Evolutionary conservation across 2,329 filamentous ascomycete species (phyloP), one percentile per base, ranked within the genome.

Genomic region (Escovopsis sp.): DNA sequence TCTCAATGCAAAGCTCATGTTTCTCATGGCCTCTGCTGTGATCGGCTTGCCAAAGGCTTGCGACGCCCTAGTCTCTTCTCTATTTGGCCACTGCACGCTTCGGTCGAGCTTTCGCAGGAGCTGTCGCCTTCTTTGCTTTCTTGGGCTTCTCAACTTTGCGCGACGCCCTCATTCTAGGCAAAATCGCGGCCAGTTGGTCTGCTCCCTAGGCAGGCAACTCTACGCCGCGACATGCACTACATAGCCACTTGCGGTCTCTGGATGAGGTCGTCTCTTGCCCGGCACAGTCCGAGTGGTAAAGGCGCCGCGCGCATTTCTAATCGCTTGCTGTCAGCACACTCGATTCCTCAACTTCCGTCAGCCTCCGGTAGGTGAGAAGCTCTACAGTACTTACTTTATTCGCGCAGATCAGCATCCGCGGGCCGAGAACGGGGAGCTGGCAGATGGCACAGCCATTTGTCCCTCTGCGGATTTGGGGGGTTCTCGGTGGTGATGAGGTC

Each of bases 251-350:
- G 11, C 50, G 38, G 36, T 50, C 54, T 9, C 66, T 54, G 2
- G 67, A 53, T 39, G 61, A 58, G 15, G 57, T 53, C 6, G 64
- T 58, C 4, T 57, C 51, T 3, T 55, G 47, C 28, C 54, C 53
- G 32, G 70, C 62, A 49, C 72, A 76, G 38, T 61, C 56, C 28
- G 59, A 59, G 49, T 76, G 72, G 44, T 72, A 73, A 1, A 72
- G 51, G 3, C 68, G 64, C 7, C 54, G 59, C 5, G 51, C 43
- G 46, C 69, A 73, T 36, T 51, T 44, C 68, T 74, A 26, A 4
- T 8, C 8, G 6, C n/a, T 11, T 26, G n/a, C 12, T n/a, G 10
- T 33, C 7, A 30, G 35, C 19, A 38, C n/a, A 30, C 28, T 30
- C n/a, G 30, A 23, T 12, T n/a, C 3, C 34, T 37, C 3, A 19